These are phyloP conservation scores for Pseudogymnoascus sp. DNA, from an alignment of 2,329 filamentous ascomycete species.

Conservation along the genomic window DNA sequence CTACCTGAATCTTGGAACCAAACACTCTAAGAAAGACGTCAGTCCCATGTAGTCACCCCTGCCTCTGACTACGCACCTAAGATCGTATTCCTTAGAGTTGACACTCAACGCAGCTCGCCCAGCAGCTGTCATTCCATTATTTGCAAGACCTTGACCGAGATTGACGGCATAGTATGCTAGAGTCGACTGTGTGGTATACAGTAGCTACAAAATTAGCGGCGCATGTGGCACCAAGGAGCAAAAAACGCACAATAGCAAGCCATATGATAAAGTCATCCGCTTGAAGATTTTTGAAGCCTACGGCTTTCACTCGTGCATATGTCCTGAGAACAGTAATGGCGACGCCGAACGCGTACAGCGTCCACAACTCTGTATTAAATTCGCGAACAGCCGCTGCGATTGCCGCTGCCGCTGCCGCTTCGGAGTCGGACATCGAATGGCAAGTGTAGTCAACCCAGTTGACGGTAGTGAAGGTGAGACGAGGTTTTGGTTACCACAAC, in stretches of 20 bases:
- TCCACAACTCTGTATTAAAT: slow-evolving; percentile 40
- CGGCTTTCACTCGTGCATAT: slow-evolving; percentile 38
- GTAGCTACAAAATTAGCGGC: slow-evolving; percentile 30
- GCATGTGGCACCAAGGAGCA: neutral
- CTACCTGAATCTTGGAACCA: slow-evolving; percentile 44
- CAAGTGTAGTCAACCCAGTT: neutral
- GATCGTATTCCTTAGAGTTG: slow-evolving; percentile 36
- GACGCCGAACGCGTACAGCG: slow-evolving; percentile 42
- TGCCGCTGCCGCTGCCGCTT: slow-evolving; percentile 15
- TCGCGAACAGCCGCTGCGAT: slow-evolving; percentile 14
- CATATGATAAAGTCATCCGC: slow-evolving; percentile 52
- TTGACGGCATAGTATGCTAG: slow-evolving; percentile 42
- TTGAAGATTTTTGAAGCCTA: slow-evolving; percentile 42
- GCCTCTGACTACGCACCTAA: slow-evolving; percentile 18
- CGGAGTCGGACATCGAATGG: slow-evolving; percentile 15
- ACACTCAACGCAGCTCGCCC: slow-evolving; percentile 38
- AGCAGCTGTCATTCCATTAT: slow-evolving; percentile 46
- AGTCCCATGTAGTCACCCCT: neutral
- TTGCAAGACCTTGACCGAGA: slow-evolving; percentile 42
- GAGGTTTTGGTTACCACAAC: neutral
- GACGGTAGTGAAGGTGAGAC: neutral
- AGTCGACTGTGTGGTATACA: slow-evolving; percentile 43
- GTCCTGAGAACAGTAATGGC: slow-evolving; percentile 42
- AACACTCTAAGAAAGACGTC: slow-evolving; percentile 31
- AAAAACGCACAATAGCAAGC: slow-evolving; percentile 39